Conservation (phyloP, 495 filamentous ascomycete genomes). For the Recurvomyces mirabilis region DNA sequence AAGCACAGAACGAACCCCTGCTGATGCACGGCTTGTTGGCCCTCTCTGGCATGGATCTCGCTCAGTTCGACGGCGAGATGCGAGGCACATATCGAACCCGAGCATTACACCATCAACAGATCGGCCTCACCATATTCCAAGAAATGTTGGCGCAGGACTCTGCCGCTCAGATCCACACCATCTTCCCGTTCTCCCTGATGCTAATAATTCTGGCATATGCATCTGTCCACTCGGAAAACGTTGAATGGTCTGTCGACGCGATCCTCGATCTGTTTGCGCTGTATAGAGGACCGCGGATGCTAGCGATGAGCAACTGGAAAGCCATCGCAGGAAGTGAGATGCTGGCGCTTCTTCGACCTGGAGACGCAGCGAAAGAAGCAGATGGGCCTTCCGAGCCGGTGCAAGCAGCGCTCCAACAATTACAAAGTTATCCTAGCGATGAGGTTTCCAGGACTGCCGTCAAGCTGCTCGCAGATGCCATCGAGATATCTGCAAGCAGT, state of each 20-base stretch:
- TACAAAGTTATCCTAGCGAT: not conserved
- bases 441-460: not conserved
- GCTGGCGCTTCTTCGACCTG: not conserved
- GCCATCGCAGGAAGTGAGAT: not conserved
- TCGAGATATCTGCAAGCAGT: not conserved
- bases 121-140: conserved; percentile 7
- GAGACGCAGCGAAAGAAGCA: not conserved
- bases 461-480: not conserved
- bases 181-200: conserved; percentile 10
- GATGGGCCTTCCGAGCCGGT: not conserved
- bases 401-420: not conserved
- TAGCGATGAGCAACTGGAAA: not conserved
- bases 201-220: conserved; percentile 11
- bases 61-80: not conserved
- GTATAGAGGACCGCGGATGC: conserved; percentile 3
- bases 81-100: conserved; percentile 3
- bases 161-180: conserved; percentile 1
- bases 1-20: conserved; percentile 3
- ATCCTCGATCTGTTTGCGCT: conserved; percentile 8
- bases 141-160: not conserved
- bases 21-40: conserved; percentile 19
- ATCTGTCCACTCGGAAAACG: conserved; percentile 2
- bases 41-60: conserved; percentile 12
- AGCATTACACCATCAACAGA: conserved; percentile 9
- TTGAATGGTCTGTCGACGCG: not conserved